Evolutionary conservation across 2,329 filamentous ascomycete genomes (phyloP).

Genomic region (Lasiodiplodia sp.): DNA sequence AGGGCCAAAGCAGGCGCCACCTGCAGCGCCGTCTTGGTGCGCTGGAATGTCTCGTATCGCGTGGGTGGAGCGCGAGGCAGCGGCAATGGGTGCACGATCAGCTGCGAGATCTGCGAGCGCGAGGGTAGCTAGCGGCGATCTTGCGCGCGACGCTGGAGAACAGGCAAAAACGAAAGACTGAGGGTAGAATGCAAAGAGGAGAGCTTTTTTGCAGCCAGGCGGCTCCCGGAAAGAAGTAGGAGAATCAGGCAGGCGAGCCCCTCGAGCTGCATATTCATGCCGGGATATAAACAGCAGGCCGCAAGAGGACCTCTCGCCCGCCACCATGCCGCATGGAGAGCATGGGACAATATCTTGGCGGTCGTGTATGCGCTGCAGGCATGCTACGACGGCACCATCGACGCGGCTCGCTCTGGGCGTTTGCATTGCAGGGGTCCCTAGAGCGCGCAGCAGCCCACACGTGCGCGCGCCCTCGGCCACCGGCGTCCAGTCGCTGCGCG

Average conservation of each 20-base stretch:
- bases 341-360: slow-evolving; percentile 21
- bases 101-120: slow-evolving; percentile 21
- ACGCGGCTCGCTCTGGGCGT: slow-evolving; percentile 22
- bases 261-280: background rate
- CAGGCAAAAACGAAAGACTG: slow-evolving; percentile 4
- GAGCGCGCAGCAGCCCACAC: background rate
- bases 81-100: slow-evolving; percentile 13
- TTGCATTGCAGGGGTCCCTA: slow-evolving; percentile 10
- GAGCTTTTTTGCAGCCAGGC: background rate
- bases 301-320: slow-evolving; percentile 2
- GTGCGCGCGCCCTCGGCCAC: no score
- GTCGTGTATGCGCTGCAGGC: slow-evolving; percentile 25
- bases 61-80: slow-evolving; percentile 11
- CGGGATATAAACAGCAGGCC: slow-evolving; percentile 11
- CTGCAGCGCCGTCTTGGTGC: slow-evolving; percentile 12
- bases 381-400: slow-evolving; percentile 24
- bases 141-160: background rate
- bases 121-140: background rate
- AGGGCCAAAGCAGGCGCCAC: slow-evolving; percentile 18
- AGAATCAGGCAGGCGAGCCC: background rate
- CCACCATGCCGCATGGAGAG: slow-evolving; percentile 1
- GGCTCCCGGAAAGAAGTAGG: background rate
- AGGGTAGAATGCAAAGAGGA: background rate
- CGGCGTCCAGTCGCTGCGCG: background rate
- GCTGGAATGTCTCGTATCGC: slow-evolving; percentile 24